These are phyloP conservation scores for Tricholoma hemisulphureum DNA, from an alignment of 768 basidiomycete genomes.

Conservation along the genomic window DNA sequence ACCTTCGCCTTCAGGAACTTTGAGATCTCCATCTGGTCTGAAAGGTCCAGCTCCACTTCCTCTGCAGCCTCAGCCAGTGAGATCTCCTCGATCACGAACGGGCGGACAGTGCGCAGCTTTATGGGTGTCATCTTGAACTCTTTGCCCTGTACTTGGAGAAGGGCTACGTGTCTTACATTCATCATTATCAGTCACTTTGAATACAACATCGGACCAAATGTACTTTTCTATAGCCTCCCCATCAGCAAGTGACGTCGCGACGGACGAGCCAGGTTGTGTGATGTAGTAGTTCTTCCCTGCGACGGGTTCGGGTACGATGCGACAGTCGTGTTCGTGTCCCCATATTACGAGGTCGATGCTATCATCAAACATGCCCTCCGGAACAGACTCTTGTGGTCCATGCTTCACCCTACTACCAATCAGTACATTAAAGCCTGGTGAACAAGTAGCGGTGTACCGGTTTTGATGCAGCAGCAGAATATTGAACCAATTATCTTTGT, in stretches of 20 bases:
- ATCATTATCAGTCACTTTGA: neutral
- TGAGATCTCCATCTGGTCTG: constrained; percentile 79
- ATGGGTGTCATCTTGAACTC: constrained; percentile 85
- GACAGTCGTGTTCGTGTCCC: constrained; percentile 99
- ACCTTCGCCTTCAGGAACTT: constrained; percentile 79
- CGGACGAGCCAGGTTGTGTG: constrained; percentile 90
- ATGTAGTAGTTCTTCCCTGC: constrained; percentile 91
- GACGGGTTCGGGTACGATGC: constrained; percentile 86
- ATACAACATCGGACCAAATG: neutral
- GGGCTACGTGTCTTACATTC: constrained; percentile 76
- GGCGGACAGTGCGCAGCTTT: constrained; percentile 86
- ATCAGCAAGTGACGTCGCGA: constrained; percentile 92
- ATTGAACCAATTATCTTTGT: constrained; percentile 95
- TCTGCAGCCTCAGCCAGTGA: constrained; percentile 74
- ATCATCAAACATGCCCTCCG: constrained; percentile 97
- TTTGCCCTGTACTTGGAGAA: constrained; percentile 84
- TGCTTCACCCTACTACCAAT: constrained; percentile 72
- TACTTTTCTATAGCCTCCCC: constrained; percentile 93
- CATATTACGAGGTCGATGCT: constrained; percentile 91
- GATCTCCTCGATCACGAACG: constrained; percentile 88
- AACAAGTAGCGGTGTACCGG: constrained; percentile 50
- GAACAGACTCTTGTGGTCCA: constrained; percentile 91
- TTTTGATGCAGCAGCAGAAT: constrained; percentile 94
- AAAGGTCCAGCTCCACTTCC: constrained; percentile 70
- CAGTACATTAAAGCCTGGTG: neutral